Conservation (phyloP, 345 rosid genomes). For the Pistacia vera region DNA sequence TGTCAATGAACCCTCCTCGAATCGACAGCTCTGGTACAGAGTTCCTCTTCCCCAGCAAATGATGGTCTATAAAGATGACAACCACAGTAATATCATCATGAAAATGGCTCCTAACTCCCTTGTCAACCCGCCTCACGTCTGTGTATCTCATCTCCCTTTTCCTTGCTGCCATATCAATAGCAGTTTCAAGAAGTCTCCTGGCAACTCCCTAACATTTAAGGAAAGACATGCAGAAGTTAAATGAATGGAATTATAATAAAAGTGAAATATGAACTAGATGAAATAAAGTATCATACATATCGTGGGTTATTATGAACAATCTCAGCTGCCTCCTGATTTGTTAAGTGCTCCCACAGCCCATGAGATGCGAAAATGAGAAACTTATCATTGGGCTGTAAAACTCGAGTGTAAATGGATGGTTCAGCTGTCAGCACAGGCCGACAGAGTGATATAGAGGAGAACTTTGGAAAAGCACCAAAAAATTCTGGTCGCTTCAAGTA, state of each 20-base stretch:
- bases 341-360: slow-evolving; percentile 90
- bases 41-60: slow-evolving; percentile 35
- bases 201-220: slow-evolving; percentile 68
- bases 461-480: slow-evolving; percentile 37
- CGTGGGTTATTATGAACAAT: slow-evolving; percentile 71
- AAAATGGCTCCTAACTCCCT: slow-evolving; percentile 61
- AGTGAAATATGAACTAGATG: neutral
- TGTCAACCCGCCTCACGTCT: slow-evolving; percentile 62
- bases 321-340: slow-evolving; percentile 86
- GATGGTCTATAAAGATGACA: slow-evolving; percentile 78
- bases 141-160: slow-evolving; percentile 68
- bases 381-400: slow-evolving; percentile 63
- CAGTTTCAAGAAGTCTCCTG: slow-evolving; percentile 65
- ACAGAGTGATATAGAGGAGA: slow-evolving; percentile 6
- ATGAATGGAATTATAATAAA: neutral
- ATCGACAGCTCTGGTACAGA: slow-evolving; percentile 66
- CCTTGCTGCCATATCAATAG: slow-evolving; percentile 68
- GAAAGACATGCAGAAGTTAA: neutral
- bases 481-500: slow-evolving; percentile 87
- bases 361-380: slow-evolving; percentile 95
- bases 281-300: slow-evolving; percentile 44
- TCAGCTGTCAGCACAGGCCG: slow-evolving; percentile 87
- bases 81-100: slow-evolving; percentile 94
- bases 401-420: slow-evolving; percentile 65
- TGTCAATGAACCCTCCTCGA: slow-evolving; percentile 65